A percentile compares a stretch with the other conserved stretches of the same genome.
Evolutionary conservation across 805 yeast genomes (phyloP).

Genomic region (Lipomyces orientalis): DNA sequence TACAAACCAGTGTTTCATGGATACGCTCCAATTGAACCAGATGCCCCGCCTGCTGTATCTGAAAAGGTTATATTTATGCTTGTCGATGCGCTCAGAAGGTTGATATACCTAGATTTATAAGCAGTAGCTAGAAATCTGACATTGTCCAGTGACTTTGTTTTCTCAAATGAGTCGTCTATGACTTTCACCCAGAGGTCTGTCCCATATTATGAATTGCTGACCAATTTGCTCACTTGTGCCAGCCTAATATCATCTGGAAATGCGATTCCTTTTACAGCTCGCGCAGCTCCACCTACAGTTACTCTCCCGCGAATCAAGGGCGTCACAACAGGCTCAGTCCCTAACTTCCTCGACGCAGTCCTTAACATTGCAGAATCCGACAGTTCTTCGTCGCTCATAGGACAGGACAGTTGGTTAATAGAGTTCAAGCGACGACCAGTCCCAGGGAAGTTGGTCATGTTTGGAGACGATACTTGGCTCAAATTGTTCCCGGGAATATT

Average conservation of each 20-base stretch:
- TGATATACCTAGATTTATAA: background rate
- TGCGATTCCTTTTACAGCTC: conserved; percentile 90
- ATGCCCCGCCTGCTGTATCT: conserved; percentile 53
- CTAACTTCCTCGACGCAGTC: conserved; percentile 92
- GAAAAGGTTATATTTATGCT: conserved; percentile 78
- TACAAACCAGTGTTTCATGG: conserved; percentile 81
- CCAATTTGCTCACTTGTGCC: background rate
- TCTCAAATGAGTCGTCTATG: conserved; percentile 69
- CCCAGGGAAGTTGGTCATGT: conserved; percentile 65
- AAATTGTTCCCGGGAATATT: conserved; percentile 81
- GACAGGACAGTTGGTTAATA: conserved; percentile 85
- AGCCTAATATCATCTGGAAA: conserved; percentile 62
- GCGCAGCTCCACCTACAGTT: conserved; percentile 94
- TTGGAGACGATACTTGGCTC: conserved; percentile 98
- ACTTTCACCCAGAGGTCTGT: conserved; percentile 58
- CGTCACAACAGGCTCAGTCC: conserved; percentile 91
- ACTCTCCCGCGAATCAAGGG: conserved; percentile 94
- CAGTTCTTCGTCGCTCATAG: conserved; percentile 66
- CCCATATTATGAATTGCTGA: background rate
- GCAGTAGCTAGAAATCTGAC: background rate
- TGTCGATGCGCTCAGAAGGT: conserved; percentile 83
- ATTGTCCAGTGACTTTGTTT: conserved; percentile 72
- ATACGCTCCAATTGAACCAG: conserved; percentile 46
- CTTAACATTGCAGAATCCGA: conserved; percentile 92
- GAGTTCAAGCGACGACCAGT: conserved; percentile 56